These are phyloP conservation scores for Fusarium tricinctum DNA, from an alignment of 2,329 filamentous ascomycete species.

Conservation along the genomic window DNA sequence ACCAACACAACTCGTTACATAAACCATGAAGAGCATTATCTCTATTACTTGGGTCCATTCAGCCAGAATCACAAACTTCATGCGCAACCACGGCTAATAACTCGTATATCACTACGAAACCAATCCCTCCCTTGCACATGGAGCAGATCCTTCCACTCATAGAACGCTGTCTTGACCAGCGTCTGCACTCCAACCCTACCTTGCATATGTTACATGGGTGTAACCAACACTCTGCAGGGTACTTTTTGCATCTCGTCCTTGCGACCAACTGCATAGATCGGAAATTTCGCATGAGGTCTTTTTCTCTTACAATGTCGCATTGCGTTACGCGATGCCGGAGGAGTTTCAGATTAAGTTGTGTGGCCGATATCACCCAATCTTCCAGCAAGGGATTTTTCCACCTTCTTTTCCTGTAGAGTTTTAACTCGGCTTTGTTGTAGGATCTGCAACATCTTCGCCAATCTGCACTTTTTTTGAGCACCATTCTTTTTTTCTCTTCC, in stretches of 20 bases:
- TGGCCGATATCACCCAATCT: not conserved
- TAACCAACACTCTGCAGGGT: not conserved
- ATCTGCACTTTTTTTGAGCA: not conserved
- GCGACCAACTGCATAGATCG: not conserved
- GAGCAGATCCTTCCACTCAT: not conserved
- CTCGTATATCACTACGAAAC: no score
- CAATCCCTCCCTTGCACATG: not conserved
- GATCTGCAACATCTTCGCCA: not conserved
- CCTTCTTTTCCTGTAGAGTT: not conserved
- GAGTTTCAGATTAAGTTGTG: not conserved
- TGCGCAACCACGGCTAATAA: not conserved
- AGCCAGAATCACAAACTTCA: not conserved
- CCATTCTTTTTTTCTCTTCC: not conserved
- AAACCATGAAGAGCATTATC: not conserved
- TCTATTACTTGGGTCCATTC: not conserved
- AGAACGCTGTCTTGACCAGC: not conserved
- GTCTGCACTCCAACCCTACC: not conserved
- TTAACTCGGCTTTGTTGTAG: not conserved
- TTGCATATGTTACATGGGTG: not conserved
- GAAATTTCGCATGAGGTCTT: not conserved
- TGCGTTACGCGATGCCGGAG: not conserved
- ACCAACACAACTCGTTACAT: not conserved
- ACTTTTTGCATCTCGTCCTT: not conserved
- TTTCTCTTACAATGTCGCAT: not conserved
- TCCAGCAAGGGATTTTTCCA: not conserved